phyloP scores from a whole-genome alignment of 139 green algal species.

The Micractinium sp. region DNA sequence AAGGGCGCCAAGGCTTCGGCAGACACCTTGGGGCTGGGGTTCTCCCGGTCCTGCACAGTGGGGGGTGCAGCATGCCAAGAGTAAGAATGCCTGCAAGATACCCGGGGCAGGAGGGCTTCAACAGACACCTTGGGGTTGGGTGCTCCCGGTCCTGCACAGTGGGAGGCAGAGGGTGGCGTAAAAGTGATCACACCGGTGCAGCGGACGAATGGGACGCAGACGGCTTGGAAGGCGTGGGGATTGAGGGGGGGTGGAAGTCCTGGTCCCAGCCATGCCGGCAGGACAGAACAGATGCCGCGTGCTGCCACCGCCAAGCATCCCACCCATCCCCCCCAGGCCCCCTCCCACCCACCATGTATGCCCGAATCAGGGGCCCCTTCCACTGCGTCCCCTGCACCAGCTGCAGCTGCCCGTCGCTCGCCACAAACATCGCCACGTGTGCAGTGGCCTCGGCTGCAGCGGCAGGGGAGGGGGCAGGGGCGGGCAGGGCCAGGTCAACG shows the following conservation, averaged over 20 bases:
- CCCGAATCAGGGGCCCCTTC: conserved; percentile 33
- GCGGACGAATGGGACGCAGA: no score
- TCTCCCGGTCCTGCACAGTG: background rate
- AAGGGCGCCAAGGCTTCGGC: conserved; percentile 15
- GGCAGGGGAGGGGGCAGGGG: background rate
- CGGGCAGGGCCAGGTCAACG: background rate
- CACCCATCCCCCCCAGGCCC: no score
- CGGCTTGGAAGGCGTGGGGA: no score
- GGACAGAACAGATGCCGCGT: background rate
- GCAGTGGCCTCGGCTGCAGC: conserved; percentile 8
- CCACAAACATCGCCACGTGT: conserved; percentile 42
- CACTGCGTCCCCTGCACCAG: conserved; percentile 28
- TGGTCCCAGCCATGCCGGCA: no score
- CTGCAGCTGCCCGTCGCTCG: background rate
- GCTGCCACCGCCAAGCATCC: background rate
- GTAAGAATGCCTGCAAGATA: no score
- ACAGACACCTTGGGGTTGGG: no score
- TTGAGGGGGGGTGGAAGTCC: no score
- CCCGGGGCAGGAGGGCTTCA: no score
- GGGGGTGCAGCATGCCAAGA: background rate
- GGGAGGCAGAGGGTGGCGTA: no score
- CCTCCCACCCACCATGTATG: conserved; percentile 12
- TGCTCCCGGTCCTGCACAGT: no score
- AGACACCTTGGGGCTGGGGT: background rate
- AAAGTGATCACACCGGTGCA: no score